Conservation (phyloP, 2,329 filamentous ascomycete species). For the Nemania sp. region DNA sequence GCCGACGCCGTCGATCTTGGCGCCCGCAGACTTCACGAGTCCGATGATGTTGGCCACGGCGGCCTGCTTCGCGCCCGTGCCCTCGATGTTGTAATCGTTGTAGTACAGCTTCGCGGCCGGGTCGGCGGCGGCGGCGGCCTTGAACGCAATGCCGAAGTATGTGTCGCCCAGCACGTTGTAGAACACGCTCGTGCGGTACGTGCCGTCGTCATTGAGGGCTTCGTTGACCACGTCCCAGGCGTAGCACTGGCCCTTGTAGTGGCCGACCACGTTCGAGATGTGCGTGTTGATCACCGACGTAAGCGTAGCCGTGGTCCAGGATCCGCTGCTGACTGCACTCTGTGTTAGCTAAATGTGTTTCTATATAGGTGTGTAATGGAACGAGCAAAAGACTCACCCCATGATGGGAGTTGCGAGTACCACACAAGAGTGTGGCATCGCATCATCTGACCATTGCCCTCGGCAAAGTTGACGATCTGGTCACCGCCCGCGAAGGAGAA, state of each 20-base stretch:
- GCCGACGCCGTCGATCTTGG: conserved; percentile 65
- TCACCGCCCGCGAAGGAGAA: conserved; percentile 65
- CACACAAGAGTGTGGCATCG: conserved; percentile 61
- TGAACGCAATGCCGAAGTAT: conserved; percentile 62
- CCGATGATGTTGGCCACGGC: conserved; percentile 50
- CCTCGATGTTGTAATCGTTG: conserved; percentile 65
- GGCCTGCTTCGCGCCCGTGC: conserved; percentile 50
- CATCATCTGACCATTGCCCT: conserved; percentile 53
- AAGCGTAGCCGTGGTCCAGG: conserved; percentile 63
- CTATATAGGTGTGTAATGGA: too few species aligned
- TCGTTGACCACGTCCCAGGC: conserved; percentile 71
- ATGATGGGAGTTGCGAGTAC: conserved; percentile 27
- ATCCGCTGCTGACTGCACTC: conserved; percentile 37
- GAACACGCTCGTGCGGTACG: conserved; percentile 57
- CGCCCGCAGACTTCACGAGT: conserved; percentile 50
- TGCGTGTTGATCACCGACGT: conserved; percentile 60
- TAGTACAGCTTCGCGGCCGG: conserved; percentile 60
- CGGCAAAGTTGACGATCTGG: conserved; percentile 52
- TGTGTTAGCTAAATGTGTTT: conserved; percentile 29
- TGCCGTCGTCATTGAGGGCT: conserved; percentile 60
- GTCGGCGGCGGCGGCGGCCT: conserved; percentile 56
- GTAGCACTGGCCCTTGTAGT: conserved; percentile 64
- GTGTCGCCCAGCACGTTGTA: conserved; percentile 57
- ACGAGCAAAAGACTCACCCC: conserved; percentile 17
- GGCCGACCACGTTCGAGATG: conserved; percentile 59